Conservation (phyloP, 2,329 filamentous ascomycete species). For the Fusarium oxysporum region DNA sequence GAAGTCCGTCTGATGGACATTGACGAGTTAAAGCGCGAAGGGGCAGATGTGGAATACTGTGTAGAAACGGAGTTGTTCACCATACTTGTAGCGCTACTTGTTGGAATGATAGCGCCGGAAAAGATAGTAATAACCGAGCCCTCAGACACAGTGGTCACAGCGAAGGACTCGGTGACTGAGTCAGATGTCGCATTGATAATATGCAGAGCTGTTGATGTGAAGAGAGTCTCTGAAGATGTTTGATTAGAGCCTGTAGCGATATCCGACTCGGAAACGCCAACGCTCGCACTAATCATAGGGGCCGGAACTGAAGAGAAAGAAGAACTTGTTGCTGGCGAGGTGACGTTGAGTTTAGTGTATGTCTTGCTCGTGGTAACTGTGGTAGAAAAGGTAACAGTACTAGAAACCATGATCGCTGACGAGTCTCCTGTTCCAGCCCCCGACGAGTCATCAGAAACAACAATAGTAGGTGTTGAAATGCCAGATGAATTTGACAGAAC, state of each 20-base stretch:
- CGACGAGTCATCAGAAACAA: constrained; percentile 2
- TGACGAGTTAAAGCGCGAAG: constrained; percentile 13
- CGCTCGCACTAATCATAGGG: not conserved
- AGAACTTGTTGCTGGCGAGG: not conserved
- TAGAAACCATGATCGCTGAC: not conserved
- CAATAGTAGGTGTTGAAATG: not conserved
- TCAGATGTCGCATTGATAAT: constrained; percentile 6
- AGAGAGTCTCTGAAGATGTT: not conserved
- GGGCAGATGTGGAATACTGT: constrained; percentile 3
- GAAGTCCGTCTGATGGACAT: not conserved
- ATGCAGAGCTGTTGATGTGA: constrained; percentile 18
- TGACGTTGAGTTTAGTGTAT: not conserved
- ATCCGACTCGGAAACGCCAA: not conserved
- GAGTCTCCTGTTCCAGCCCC: not conserved
- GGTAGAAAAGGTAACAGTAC: not conserved
- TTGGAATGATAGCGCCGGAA: constrained; percentile 23
- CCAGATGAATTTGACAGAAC: not conserved
- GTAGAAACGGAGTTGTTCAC: constrained; percentile 11
- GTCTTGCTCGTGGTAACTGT: not conserved
- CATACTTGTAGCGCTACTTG: constrained; percentile 7
- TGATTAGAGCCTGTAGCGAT: not conserved
- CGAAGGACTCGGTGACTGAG: not conserved
- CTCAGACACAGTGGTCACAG: constrained; percentile 21
- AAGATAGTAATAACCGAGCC: constrained; percentile 33
- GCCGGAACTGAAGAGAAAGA: not conserved